phyloP scores from a whole-genome alignment of 139 green algal species.

The Chlorella sp. region DNA sequence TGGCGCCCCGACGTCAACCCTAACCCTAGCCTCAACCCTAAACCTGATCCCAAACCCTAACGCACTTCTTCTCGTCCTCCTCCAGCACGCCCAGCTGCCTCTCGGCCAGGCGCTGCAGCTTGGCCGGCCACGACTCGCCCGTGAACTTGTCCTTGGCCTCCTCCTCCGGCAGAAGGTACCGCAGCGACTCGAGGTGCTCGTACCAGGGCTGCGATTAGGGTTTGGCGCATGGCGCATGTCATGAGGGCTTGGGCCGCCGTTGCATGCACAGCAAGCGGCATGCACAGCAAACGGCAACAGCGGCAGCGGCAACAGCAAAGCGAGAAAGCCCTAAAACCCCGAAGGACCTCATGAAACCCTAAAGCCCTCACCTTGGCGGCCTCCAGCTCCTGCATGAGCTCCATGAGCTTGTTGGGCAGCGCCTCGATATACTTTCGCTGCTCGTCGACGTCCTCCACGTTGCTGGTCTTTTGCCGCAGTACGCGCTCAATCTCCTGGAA shows the following conservation, averaged over 20 bases:
- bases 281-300: not conserved
- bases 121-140: conserved; percentile 25
- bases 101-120: conserved; percentile 38
- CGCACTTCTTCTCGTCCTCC: conserved; percentile 27
- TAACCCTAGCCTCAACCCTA: no score
- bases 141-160: conserved; percentile 46
- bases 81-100: conserved; percentile 35
- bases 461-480: conserved; percentile 29
- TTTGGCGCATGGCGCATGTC: no score
- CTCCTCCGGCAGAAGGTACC: conserved; percentile 51
- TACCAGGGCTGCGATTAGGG: conserved; percentile 56
- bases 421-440: conserved; percentile 62
- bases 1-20: no score
- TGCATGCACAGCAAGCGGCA: not conserved
- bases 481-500: conserved; percentile 61
- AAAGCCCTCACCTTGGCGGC: conserved; percentile 14
- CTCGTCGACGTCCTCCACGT: conserved; percentile 68
- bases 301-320: not conserved
- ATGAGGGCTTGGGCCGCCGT: not conserved
- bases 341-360: not conserved
- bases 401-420: conserved; percentile 48
- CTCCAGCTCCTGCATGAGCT: conserved; percentile 52
- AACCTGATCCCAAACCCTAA: no score
- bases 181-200: conserved; percentile 45
- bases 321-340: not conserved